Conservation (phyloP, 257 asterid species). For the Solanum corneliomulleri region DNA sequence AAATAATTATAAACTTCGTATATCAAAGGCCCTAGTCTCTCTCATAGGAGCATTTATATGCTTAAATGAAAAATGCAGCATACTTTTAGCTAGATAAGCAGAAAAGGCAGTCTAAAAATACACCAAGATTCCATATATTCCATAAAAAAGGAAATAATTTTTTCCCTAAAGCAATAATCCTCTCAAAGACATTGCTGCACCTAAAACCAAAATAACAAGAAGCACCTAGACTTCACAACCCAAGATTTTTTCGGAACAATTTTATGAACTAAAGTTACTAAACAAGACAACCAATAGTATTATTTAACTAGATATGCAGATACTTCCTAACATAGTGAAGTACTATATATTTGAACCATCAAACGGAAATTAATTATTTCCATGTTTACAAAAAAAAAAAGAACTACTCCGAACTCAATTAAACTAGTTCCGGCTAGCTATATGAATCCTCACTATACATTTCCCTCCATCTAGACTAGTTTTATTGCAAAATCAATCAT, state of each 20-base stretch:
- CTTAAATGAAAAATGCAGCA: not conserved
- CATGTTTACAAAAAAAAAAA: not conserved
- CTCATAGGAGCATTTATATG: not conserved
- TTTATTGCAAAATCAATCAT: not conserved
- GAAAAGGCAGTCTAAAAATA: not conserved
- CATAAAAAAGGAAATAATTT: not conserved
- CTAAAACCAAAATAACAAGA: not conserved
- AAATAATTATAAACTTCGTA: not conserved
- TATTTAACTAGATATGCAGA: not conserved
- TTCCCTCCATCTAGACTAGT: not conserved
- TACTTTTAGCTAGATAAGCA: not conserved
- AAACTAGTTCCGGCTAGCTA: not conserved
- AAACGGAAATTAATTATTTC: not conserved
- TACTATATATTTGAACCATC: not conserved
- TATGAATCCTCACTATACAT: not conserved
- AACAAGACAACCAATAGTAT: not conserved
- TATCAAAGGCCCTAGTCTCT: not conserved
- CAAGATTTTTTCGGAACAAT: not conserved
- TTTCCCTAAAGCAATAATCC: not conserved
- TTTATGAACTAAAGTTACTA: not conserved
- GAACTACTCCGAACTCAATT: not conserved
- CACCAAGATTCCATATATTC: not conserved
- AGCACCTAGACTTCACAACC: not conserved
- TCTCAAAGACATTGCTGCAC: not conserved
- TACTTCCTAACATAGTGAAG: not conserved